phyloP scores from a whole-genome alignment of 768 basidiomycete genomes.

The Russula dissimulans region DNA sequence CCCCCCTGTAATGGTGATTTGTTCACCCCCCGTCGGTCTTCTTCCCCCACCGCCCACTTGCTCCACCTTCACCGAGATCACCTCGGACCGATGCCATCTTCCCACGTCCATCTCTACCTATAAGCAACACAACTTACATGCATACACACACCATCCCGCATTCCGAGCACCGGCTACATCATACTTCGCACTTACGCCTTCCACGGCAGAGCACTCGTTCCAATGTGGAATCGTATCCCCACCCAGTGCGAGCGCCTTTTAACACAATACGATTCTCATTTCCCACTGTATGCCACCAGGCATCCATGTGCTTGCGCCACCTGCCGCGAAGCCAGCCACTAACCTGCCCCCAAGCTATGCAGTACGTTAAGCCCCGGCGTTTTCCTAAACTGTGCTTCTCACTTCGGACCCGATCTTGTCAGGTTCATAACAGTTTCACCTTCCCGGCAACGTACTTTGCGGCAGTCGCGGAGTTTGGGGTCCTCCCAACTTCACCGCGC shows the following conservation, averaged over 20 bases:
- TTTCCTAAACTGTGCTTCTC: neutral
- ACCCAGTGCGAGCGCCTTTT: constrained; percentile 6
- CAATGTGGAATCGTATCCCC: constrained; percentile 3
- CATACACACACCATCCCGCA: constrained; percentile 9
- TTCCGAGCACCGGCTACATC: constrained; percentile 14
- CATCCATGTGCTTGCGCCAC: constrained; percentile 16
- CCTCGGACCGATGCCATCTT: constrained; percentile 13
- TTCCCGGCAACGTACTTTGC: neutral
- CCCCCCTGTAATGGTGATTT: neutral
- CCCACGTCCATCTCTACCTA: constrained; percentile 7
- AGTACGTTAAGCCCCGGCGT: constrained; percentile 10
- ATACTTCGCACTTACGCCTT: neutral
- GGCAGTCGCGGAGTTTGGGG: constrained; percentile 18
- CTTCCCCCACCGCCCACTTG: neutral
- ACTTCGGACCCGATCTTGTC: constrained; percentile 4
- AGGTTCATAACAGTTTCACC: neutral
- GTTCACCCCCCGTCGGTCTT: constrained; percentile 4
- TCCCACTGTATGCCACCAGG: constrained; percentile 19
- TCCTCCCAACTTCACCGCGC: constrained; percentile 5
- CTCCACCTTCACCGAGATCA: constrained; percentile 17
- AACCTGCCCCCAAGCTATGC: constrained; percentile 1
- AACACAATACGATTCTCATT: constrained; percentile 9
- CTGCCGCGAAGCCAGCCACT: constrained; percentile 13
- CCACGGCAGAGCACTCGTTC: constrained; percentile 2
- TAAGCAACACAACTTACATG: neutral